Conservation (phyloP, 2,329 filamentous ascomycete genomes). For the Fusarium sp. region DNA sequence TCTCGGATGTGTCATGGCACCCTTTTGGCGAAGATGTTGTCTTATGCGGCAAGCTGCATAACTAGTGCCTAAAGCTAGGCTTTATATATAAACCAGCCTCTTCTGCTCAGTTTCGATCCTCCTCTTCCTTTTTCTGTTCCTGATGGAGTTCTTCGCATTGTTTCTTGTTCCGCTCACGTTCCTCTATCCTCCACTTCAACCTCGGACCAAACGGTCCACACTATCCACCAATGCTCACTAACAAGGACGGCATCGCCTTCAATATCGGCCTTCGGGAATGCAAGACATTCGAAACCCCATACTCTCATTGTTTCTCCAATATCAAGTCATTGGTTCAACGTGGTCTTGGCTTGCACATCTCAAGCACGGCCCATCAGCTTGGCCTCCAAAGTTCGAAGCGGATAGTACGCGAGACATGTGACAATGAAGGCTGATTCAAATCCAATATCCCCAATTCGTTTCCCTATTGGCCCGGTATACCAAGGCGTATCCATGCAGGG, state of each 20-base stretch:
- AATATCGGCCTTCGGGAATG: neutral
- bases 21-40: constrained; percentile 88
- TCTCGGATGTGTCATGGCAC: constrained; percentile 79
- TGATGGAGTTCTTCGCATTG: neutral
- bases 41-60: constrained; percentile 76
- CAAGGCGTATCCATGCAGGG: constrained; percentile 62
- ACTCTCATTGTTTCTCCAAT: neutral
- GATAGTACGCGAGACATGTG: constrained; percentile 59
- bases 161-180: neutral
- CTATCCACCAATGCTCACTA: neutral
- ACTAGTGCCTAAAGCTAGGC: constrained; percentile 34
- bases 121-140: neutral
- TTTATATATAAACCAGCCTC: constrained; percentile 34
- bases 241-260: neutral
- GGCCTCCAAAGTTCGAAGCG: constrained; percentile 54
- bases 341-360: neutral
- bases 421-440: constrained; percentile 62
- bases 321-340: neutral
- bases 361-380: constrained; percentile 49
- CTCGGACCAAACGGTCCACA: neutral
- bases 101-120: neutral
- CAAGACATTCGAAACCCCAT: neutral
- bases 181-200: neutral
- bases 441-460: constrained; percentile 61
- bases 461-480: constrained; percentile 61